These are phyloP conservation scores for Vigna trinervia DNA, from an alignment of 306 rosid species.

Conservation along the genomic window DNA sequence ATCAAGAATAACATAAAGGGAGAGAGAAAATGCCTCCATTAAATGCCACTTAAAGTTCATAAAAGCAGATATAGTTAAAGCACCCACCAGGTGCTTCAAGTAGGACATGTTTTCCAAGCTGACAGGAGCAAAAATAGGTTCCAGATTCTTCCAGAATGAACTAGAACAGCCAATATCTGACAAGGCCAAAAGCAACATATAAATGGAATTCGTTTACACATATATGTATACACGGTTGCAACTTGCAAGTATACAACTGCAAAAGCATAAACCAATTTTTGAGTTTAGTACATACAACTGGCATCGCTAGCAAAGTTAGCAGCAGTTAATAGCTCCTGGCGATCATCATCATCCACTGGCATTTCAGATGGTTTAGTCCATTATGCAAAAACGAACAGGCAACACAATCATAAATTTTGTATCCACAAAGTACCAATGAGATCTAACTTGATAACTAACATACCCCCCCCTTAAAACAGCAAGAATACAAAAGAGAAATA, in stretches of 20 bases:
- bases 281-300: conserved; percentile 62
- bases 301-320: conserved; percentile 72
- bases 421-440: conserved; percentile 23
- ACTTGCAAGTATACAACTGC: conserved; percentile 9
- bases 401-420: conserved; percentile 26
- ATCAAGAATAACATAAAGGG: conserved; percentile 41
- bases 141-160: conserved; percentile 84
- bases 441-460: conserved; percentile 17
- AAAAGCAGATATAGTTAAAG: conserved; percentile 32
- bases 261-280: conserved; percentile 19
- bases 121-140: conserved; percentile 66
- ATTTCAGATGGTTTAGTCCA: conserved; percentile 44
- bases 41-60: conserved; percentile 39
- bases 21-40: conserved; percentile 24
- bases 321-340: conserved; percentile 75
- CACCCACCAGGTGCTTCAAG: conserved; percentile 76
- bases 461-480: conserved; percentile 19
- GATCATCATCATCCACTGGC: conserved; percentile 80
- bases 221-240: conserved; percentile 2
- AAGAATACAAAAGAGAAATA: conserved; percentile 5
- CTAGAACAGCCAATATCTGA: conserved; percentile 77
- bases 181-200: conserved; percentile 38
- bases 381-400: conserved; percentile 22
- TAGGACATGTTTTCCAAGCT: conserved; percentile 55
- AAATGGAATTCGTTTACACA: conserved; percentile 6